Base-by-base conservation (phyloP, 2,329 filamentous ascomycete species). In the Fusarium anguioides region DNA sequence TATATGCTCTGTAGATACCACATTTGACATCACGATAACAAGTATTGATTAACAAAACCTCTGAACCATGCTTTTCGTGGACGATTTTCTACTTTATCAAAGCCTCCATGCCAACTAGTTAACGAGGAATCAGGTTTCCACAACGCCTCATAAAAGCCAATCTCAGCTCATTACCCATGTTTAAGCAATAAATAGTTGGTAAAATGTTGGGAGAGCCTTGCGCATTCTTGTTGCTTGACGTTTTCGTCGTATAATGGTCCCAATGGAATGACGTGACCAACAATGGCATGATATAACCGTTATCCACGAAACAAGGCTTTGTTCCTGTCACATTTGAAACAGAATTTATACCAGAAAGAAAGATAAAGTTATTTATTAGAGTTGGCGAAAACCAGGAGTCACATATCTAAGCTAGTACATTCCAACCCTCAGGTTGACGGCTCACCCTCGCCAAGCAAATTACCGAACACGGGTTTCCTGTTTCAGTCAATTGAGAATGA, bases 341-440 rank as follows among this genome's bases (percentile, higher is more conserved):
- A 36, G 17, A 24, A n/a, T 8, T 33, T 23, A 45, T 23, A 18
- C 31, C 7, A 6, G 39, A 11, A 23, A 44, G 15, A 31, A 36
- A 12, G 23, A 37, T 37, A 53, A 41, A 23, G n/a, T 49, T 23
- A 31, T 6, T 4, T 21, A 17, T 31, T 47, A 58, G 47, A 40
- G 42, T 52, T 49, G 14, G 15, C 29, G 29, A 24, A 18, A 47
- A 18, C 23, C 23, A 7, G 18, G 26, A 11, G 27, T 66, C 64
- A 67, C 64, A 66, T 66, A 67, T 50, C 26, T 47, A 12, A 6
- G 14, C 14, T 12, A 17, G 5, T 26, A 4, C 63, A 66, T 67
- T 66, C 63, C 63, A 64, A 18, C 31, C 12, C 10, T 23, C 17
- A 24, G 10, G n/a, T n/a, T 6, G 7, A 64, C 50, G 63, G 15